Base-by-base conservation (phyloP, 208 protist species). In the Trypanosoma melophagium region DNA sequence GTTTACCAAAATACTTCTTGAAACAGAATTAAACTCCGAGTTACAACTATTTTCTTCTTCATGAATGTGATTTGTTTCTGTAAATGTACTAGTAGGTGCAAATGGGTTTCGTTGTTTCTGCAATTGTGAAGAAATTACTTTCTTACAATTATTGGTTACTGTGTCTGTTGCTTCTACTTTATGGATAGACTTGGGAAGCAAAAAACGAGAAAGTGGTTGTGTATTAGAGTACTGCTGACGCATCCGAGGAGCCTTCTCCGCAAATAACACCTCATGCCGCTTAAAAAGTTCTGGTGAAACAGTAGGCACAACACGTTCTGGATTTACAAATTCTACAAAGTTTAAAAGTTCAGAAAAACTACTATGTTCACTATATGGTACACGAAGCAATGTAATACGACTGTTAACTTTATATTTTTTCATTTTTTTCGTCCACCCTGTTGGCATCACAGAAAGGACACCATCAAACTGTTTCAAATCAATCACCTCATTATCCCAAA, bases 291-390 rank as follows among this genome's bases (percentile, higher is more conserved):
- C 79, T 55, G 71, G 31, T 0, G 87, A 93, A 7, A 96, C 91
- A 1, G 91, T 94, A 16, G 91, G 89, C 3, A 94, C 66, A 9
- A 96, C 71, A 5, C 52, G 57, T 0, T 31, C 42, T 0, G 91
- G 91, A 73, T 95, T 93, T 9, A 94, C 49, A 53, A 87, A 78
- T 42, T 40, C 65, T 7, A 95, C 89, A 78, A 96, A 96, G 24
- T 78, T 63, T 14, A 93, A 35, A 65, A 96, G 74, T 66, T 96
- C 91, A 9, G 76, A 58, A 70, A 96, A 95, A 59, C 78, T 83
- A 67, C 83, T 83, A 81, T 96, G 91, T 67, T 96, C 91, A 59
- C 87, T 94, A 67, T 96, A 96, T 8, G 91, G 89, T 1, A 96
- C 71, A 25, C 76, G 63, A 10, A 96, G 68, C 24, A 87, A 53